These are phyloP conservation scores for Pelargonium citronellum DNA, from an alignment of 441 rosid species.

Conservation along the genomic window DNA sequence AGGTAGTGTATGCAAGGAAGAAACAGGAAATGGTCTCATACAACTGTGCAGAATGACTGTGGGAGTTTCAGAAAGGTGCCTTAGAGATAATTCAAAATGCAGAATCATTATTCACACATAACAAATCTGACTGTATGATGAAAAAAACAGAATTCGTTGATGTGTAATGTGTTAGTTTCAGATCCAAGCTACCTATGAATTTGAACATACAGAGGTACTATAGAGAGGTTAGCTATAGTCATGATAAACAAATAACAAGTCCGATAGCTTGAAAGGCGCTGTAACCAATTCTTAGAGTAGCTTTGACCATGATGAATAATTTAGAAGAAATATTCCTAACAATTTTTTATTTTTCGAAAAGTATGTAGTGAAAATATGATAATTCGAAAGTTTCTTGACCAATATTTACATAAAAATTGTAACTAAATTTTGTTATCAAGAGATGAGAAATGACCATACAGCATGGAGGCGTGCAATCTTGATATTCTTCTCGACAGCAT, in stretches of 20 bases:
- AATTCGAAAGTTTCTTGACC: constrained; percentile 4
- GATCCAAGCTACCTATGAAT: neutral
- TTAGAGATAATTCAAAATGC: neutral
- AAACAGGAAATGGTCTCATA: neutral
- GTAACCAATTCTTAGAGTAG: neutral
- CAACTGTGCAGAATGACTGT: neutral
- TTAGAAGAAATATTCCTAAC: neutral
- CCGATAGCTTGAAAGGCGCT: too few species aligned
- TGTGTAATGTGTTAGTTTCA: neutral
- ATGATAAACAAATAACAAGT: too few species aligned
- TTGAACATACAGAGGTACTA: neutral
- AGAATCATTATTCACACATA: neutral
- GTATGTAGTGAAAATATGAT: neutral
- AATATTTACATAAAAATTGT: neutral
- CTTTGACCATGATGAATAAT: neutral
- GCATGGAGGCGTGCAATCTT: constrained; percentile 87
- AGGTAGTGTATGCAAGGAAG: neutral
- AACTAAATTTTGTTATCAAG: neutral
- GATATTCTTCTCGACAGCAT: constrained; percentile 87
- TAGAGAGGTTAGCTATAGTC: too few species aligned
- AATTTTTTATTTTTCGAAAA: neutral
- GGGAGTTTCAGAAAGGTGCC: neutral
- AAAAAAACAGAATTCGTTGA: neutral
- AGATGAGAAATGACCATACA: constrained; percentile 43
- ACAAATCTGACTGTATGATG: neutral